phyloP scores from a whole-genome alignment of 2,329 filamentous ascomycete species.

The Colletotrichum somersetense region DNA sequence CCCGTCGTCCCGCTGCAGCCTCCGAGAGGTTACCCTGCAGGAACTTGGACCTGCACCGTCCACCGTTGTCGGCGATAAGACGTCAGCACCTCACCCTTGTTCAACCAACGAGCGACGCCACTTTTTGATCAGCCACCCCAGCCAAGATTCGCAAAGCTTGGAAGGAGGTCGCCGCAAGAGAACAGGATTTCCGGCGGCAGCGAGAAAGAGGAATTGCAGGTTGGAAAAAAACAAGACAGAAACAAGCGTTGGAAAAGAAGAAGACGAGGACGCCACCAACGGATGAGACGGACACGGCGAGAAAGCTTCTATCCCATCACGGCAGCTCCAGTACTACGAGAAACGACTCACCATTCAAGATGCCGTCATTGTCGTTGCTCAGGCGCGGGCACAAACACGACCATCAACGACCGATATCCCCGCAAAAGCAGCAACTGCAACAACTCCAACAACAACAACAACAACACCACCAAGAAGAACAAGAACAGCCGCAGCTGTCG shows the following conservation, averaged over 20 bases:
- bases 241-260: not conserved
- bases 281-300: constrained; percentile 34
- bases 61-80: constrained; percentile 26
- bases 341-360: constrained; percentile 39
- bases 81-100: constrained; percentile 20
- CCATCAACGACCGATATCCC: constrained; percentile 30
- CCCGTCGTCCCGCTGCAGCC: constrained; percentile 14
- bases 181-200: not conserved
- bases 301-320: constrained; percentile 13
- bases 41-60: constrained; percentile 24
- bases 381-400: constrained; percentile 45
- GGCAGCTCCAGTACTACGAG: not conserved
- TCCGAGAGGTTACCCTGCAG: constrained; percentile 19
- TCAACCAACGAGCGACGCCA: constrained; percentile 14
- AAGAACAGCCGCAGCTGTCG: constrained; percentile 5
- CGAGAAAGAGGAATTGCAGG: not conserved
- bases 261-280: constrained; percentile 4
- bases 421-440: constrained; percentile 27
- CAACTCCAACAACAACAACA: constrained; percentile 1
- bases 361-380: constrained; percentile 51
- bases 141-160: constrained; percentile 20
- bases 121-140: constrained; percentile 23
- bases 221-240: not conserved
- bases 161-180: constrained; percentile 9
- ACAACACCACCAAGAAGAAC: no score